These are phyloP conservation scores for Azolla pinnata DNA, from an alignment of 75 land plant genomes.

Conservation along the genomic window DNA sequence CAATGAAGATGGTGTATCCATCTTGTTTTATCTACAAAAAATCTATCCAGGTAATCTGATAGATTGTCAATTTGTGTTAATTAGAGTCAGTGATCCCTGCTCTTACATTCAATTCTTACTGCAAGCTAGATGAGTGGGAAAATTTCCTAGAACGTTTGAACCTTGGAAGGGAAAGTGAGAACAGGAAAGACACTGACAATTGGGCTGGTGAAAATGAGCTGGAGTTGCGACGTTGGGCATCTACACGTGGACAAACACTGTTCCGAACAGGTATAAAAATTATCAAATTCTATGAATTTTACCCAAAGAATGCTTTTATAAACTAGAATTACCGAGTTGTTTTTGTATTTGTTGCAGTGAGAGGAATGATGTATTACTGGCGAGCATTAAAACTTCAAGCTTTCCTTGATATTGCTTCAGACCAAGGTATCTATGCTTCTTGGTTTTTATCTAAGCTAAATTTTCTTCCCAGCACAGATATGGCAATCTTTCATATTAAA, in stretches of 20 bases:
- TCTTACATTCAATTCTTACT: no score
- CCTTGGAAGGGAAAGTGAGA: constrained; percentile 45
- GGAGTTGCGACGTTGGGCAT: constrained; percentile 88
- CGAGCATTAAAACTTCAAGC: constrained; percentile 87
- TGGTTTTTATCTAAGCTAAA: no score
- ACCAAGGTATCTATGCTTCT: constrained; percentile 31
- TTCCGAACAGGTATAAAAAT: constrained; percentile 64
- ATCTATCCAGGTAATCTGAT: constrained; percentile 91
- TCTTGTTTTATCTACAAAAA: constrained; percentile 86
- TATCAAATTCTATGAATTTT: constrained; percentile 2
- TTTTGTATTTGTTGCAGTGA: constrained; percentile 42
- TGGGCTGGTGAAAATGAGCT: constrained; percentile 51
- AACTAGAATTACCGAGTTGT: background rate
- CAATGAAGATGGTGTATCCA: constrained; percentile 95
- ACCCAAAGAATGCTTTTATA: background rate
- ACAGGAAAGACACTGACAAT: constrained; percentile 22
- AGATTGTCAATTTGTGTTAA: no score
- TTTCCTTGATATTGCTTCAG: constrained; percentile 87
- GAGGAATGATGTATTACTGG: constrained; percentile 99
- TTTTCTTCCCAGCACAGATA: no score
- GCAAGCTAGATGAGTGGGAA: constrained; percentile 99
- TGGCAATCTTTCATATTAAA: no score
- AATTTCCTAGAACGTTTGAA: constrained; percentile 81
- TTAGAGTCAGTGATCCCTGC: no score
- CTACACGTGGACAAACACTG: constrained; percentile 90